Evolutionary conservation across 2,329 filamentous ascomycete species (phyloP).

Genomic region (Pseudogymnoascus sp.): DNA sequence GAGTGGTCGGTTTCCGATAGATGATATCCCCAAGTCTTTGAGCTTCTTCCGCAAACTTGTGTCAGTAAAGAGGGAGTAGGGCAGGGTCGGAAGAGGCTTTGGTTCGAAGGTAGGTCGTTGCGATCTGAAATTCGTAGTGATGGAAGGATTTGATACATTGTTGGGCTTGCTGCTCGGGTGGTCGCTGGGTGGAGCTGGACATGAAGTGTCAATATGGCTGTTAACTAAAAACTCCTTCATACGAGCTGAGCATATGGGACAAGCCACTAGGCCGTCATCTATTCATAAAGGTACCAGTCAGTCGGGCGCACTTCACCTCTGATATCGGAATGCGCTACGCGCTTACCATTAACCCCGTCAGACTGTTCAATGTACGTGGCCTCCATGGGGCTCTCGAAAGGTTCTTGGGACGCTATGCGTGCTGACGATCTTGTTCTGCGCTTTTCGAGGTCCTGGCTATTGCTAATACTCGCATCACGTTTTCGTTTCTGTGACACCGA

Average conservation of each 20-base stretch:
- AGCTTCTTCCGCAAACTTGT: slow-evolving; percentile 72
- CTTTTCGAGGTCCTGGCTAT: not conserved
- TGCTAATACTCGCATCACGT: slow-evolving; percentile 25
- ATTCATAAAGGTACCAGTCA: not conserved
- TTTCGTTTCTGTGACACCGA: slow-evolving; percentile 47
- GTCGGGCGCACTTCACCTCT: not conserved
- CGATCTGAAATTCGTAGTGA: not conserved
- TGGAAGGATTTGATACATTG: not conserved
- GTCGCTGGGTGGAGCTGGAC: not conserved
- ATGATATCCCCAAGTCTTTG: slow-evolving; percentile 69
- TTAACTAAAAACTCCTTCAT: slow-evolving; percentile 80
- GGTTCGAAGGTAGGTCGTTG: slow-evolving; percentile 18
- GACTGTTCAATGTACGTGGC: slow-evolving; percentile 1
- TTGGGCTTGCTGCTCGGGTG: slow-evolving; percentile 21
- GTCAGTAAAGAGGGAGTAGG: slow-evolving; percentile 84
- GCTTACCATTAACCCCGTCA: slow-evolving; percentile 1
- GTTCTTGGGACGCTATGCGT: slow-evolving; percentile 6
- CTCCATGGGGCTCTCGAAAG: not conserved
- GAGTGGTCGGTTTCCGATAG: slow-evolving; percentile 58
- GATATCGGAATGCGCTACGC: not conserved
- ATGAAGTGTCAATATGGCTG: slow-evolving; percentile 60
- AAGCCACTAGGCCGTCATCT: slow-evolving; percentile 61
- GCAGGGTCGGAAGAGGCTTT: slow-evolving; percentile 71
- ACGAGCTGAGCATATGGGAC: slow-evolving; percentile 70
- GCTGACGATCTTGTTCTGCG: slow-evolving; percentile 8